Conservation (phyloP, 2,329 filamentous ascomycete genomes). For the Zymoseptoria crescenta region DNA sequence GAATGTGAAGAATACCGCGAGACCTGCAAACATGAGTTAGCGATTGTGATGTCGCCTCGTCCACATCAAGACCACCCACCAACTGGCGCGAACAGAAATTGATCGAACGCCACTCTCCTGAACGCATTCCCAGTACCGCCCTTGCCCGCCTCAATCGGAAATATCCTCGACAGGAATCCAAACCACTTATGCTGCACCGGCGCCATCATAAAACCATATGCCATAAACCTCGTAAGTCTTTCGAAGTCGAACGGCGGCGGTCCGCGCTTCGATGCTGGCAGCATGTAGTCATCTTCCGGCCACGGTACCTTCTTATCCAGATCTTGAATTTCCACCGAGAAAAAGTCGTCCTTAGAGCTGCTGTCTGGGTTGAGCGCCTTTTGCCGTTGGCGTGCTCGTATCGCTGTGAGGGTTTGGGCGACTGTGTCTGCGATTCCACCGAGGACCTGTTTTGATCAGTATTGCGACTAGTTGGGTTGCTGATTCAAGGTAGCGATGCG, state of each 20-base stretch:
- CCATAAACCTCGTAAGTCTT: slow-evolving; percentile 88
- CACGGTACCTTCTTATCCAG: slow-evolving; percentile 71
- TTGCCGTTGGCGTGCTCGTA: slow-evolving; percentile 51
- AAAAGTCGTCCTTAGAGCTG: slow-evolving; percentile 57
- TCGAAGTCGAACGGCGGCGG: slow-evolving; percentile 93
- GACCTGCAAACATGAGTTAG: slow-evolving; percentile 41
- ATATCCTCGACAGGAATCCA: slow-evolving; percentile 68
- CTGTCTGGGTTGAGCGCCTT: slow-evolving; percentile 11
- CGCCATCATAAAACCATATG: slow-evolving; percentile 93
- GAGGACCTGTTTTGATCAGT: slow-evolving; percentile 50
- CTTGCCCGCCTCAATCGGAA: slow-evolving; percentile 60
- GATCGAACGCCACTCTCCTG: slow-evolving; percentile 87
- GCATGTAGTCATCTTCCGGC: slow-evolving; percentile 58
- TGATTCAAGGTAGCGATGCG: slow-evolving; percentile 8
- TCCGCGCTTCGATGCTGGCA: slow-evolving; percentile 47
- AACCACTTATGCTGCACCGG: slow-evolving; percentile 97
- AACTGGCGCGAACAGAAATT: slow-evolving; percentile 85
- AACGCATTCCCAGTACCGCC: slow-evolving; percentile 60
- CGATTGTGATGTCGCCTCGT: neutral
- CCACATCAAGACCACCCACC: slow-evolving; percentile 42
- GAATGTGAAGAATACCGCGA: slow-evolving; percentile 84
- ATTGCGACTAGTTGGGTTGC: neutral
- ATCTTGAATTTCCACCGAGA: slow-evolving; percentile 84
- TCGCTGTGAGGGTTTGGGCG: slow-evolving; percentile 82
- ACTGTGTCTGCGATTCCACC: slow-evolving; percentile 95